These are phyloP conservation scores for Isochrysis galbana DNA, from an alignment of 78 protist genomes.

Conservation along the genomic window DNA sequence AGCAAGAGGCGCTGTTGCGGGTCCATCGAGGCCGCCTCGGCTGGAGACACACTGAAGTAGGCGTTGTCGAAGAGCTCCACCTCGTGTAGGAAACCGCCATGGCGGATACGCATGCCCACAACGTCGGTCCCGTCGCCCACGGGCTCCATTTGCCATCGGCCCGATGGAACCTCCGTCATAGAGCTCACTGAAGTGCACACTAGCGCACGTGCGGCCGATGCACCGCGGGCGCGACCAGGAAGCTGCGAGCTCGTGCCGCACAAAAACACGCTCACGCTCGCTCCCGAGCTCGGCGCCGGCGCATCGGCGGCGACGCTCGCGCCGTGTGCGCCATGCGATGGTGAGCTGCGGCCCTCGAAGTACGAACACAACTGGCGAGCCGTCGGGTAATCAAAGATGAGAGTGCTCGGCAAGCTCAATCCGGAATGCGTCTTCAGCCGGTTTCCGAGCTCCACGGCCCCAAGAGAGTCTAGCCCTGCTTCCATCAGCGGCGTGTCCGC, in stretches of 20 bases:
- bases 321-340: too few relatives aligned
- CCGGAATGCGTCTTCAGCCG: neutral
- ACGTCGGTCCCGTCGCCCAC: neutral
- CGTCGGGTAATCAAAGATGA: neutral
- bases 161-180: neutral
- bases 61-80: conserved; percentile 18
- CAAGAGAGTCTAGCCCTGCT: neutral
- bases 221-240: neutral
- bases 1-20: conserved; percentile 21
- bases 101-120: neutral
- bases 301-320: too few relatives aligned
- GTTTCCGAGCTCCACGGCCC: neutral
- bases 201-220: neutral
- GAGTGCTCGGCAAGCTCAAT: neutral
- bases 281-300: neutral
- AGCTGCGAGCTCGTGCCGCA: neutral
- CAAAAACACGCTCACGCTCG: neutral
- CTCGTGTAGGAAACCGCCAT: neutral
- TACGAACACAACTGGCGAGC: neutral
- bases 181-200: neutral
- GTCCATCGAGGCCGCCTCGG: conserved; percentile 24
- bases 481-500: conserved; percentile 16
- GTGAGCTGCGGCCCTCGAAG: too few relatives aligned
- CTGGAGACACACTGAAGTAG: neutral
- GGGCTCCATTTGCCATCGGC: neutral